Evolutionary conservation across 1,139 yeast species (phyloP).

Genomic region (Blastobotrys proliferans): DNA sequence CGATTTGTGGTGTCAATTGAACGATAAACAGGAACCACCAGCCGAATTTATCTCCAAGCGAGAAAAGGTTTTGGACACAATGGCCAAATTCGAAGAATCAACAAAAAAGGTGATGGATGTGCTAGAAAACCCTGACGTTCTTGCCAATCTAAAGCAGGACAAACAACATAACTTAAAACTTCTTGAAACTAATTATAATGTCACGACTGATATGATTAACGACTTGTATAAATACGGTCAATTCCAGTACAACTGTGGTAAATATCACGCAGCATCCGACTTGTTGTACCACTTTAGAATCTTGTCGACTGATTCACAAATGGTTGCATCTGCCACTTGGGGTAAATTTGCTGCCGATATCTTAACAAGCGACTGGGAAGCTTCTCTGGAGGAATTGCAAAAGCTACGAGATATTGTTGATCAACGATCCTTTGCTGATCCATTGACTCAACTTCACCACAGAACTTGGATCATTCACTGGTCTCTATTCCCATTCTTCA

Average conservation of each 20-base stretch:
- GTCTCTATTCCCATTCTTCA: slow-evolving; percentile 58
- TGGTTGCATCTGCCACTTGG: slow-evolving; percentile 57
- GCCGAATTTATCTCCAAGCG: slow-evolving; percentile 40
- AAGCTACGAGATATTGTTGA: slow-evolving; percentile 55
- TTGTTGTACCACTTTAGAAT: slow-evolving; percentile 52
- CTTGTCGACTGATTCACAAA: slow-evolving; percentile 47
- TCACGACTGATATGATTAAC: slow-evolving; percentile 48
- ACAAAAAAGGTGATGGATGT: slow-evolving; percentile 46
- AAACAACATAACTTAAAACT: slow-evolving; percentile 47
- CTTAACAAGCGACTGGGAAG: slow-evolving; percentile 47
- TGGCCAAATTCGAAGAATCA: slow-evolving; percentile 41
- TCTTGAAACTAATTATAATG: slow-evolving; percentile 41
- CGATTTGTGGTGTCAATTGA: slow-evolving; percentile 41
- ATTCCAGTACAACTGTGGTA: slow-evolving; percentile 57
- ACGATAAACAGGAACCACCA: slow-evolving; percentile 41
- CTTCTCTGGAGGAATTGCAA: slow-evolving; percentile 48
- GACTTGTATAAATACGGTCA: slow-evolving; percentile 54
- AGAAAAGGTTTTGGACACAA: slow-evolving; percentile 38
- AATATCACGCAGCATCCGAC: slow-evolving; percentile 54
- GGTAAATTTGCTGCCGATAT: slow-evolving; percentile 58
- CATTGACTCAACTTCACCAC: slow-evolving; percentile 53
- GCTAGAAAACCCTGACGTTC: slow-evolving; percentile 46
- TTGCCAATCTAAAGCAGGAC: slow-evolving; percentile 47
- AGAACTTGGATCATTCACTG: slow-evolving; percentile 66
- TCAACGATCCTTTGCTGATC: slow-evolving; percentile 48